Conservation (phyloP, 345 rosid species). For the Eucalyptus erythrocorys region DNA sequence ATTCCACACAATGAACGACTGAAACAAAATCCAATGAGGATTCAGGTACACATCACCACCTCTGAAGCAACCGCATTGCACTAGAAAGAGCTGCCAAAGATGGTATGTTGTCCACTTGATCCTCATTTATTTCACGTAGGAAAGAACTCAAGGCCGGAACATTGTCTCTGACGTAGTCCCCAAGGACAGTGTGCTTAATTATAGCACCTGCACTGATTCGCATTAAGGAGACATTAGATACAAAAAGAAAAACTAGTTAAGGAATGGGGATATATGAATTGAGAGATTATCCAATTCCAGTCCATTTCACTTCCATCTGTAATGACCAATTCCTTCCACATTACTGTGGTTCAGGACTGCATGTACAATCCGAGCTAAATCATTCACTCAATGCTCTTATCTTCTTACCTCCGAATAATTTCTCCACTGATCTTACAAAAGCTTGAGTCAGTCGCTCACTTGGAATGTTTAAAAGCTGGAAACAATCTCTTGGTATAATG, state of each 20-base stretch:
- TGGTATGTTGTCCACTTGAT: conserved; percentile 29
- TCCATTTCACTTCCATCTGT: neutral
- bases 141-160: conserved; percentile 72
- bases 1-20: neutral
- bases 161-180: conserved; percentile 44
- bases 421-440: conserved; percentile 42
- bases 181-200: conserved; percentile 39
- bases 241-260: neutral
- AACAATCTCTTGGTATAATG: conserved; percentile 65
- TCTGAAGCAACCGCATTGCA: conserved; percentile 59
- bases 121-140: conserved; percentile 18
- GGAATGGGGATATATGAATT: neutral
- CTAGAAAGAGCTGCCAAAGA: conserved; percentile 69
- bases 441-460: conserved; percentile 26
- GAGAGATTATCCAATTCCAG: neutral
- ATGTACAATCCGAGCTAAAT: neutral
- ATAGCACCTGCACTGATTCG: conserved; percentile 21
- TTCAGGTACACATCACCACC: conserved; percentile 13
- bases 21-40: no score
- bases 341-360: neutral
- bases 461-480: conserved; percentile 54
- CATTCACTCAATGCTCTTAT: neutral
- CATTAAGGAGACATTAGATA: neutral
- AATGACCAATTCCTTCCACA: neutral
- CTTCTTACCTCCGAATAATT: conserved; percentile 58